Base-by-base conservation (phyloP, 1,284 basidiomycete species). In the Boletellus deceptivus region DNA sequence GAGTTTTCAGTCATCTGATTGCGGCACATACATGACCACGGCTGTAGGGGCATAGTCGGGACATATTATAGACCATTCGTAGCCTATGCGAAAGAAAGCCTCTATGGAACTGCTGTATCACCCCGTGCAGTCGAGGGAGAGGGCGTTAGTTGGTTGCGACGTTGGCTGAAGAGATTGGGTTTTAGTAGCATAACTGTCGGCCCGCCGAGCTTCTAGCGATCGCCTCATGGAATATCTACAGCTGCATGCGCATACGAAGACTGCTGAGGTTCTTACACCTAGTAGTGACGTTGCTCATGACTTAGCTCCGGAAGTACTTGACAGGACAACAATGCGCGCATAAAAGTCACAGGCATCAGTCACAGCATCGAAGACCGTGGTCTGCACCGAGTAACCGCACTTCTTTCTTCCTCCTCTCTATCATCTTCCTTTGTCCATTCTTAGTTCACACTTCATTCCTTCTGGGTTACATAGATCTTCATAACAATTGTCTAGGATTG, bases 141-240 rank as follows among this genome's bases (percentile, higher is more conserved):
- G 33, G 74, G 72, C 11, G 72, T 75, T 27, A 63, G 71, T 7
- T 76, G 74, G 76, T 55, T 79, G 43, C 70, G 77, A 49, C 62
- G 58, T 46, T 74, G 71, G 70, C 63, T 68, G 22, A 70, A 68
- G 54, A 65, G 56, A 36, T 59, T 75, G 14, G 72, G 71, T 27
- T 56, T 69, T 25, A 52, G 62, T 46, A 68, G 59, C 18, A 54
- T 67, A 17, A 55, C 65, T 35, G 38, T 67, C 16, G 67, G 67
- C 17, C 55, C 68, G 22, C 64, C 58, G 29, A 60, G 53, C 29
- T 35, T 67, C 7, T 67, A 62, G 48, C 39, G 43, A 20, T 46
- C 38, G n/a, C 17, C 38, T 13, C n/a, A n/a, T 48, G 40, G 24
- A 46, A 46, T 33, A 24, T 17, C 20, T 37, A 43, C 31, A 10